Percentiles rank a stretch among this genome's conserved stretches.
Evolutionary conservation across 805 yeast genomes (phyloP).

Genomic region (Trichomonascus vanleenenianus): DNA sequence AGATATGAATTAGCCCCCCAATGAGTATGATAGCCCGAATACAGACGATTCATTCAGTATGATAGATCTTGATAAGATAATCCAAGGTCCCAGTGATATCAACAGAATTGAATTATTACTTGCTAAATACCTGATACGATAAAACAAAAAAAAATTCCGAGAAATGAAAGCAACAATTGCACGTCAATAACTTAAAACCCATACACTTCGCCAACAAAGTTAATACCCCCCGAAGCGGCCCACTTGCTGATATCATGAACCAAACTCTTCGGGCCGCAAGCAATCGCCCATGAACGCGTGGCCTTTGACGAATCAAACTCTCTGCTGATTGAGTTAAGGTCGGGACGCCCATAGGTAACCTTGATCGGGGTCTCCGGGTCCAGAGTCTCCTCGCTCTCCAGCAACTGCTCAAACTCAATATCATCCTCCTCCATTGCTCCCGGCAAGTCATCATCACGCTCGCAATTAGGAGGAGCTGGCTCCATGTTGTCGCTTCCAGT

Average conservation of each 20-base stretch:
- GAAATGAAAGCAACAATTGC: too few relatives aligned
- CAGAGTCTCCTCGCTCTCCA: constrained; percentile 2
- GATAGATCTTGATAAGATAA: too few relatives aligned
- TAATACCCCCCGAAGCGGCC: constrained; percentile 61
- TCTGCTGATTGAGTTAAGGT: constrained; percentile 6
- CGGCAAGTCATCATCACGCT: constrained; percentile 8
- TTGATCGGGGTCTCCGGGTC: constrained; percentile 1
- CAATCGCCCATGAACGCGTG: constrained; percentile 57
- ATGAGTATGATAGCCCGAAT: too few relatives aligned
- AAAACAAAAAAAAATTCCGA: too few relatives aligned
- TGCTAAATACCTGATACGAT: too few relatives aligned
- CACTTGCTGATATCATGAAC: constrained; percentile 68
- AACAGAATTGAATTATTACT: too few relatives aligned
- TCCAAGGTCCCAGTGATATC: too few relatives aligned
- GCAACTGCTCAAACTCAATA: constrained; percentile 17
- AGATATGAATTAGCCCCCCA: too few relatives aligned
- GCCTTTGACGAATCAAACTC: constrained; percentile 19
- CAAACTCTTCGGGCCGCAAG: constrained; percentile 74
- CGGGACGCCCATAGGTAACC: constrained; percentile 17
- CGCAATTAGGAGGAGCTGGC: constrained; percentile 2
- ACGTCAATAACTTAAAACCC: constrained; percentile 9
- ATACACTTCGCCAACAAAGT: constrained; percentile 19
- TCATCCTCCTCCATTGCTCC: constrained; percentile 17
- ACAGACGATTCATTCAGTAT: too few relatives aligned
- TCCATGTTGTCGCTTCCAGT: constrained; percentile 31